Conservation (phyloP, 805 yeast species). For the Ogataea ganodermae region DNA sequence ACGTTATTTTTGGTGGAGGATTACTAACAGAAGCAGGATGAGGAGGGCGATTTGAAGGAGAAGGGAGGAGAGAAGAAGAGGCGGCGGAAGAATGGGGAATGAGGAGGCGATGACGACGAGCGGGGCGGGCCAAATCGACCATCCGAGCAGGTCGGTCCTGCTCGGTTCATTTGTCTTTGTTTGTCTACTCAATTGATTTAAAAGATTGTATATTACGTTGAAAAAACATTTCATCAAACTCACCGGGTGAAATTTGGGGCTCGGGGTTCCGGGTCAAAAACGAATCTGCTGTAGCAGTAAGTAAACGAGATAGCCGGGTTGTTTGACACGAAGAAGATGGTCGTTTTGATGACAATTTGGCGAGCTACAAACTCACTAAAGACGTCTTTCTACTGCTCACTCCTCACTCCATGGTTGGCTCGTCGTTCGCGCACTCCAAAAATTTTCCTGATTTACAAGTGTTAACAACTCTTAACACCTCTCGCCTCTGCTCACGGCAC, state of each 20-base stretch:
- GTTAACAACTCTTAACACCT: slow-evolving; percentile 3
- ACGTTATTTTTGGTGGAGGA: not conserved
- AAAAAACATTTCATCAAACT: too few relatives aligned
- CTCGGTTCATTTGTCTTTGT: too few relatives aligned
- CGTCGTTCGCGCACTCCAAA: too few relatives aligned
- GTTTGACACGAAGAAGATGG: too few relatives aligned
- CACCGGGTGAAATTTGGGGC: too few relatives aligned
- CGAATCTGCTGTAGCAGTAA: too few relatives aligned
- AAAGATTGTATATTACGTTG: too few relatives aligned
- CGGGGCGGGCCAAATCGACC: slow-evolving; percentile 1
- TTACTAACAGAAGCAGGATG: slow-evolving; percentile 3
- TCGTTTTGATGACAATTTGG: not conserved
- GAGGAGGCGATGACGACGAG: not conserved
- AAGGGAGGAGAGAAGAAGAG: slow-evolving; percentile 3
- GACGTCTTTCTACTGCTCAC: not conserved
- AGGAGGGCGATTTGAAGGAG: slow-evolving; percentile 3
- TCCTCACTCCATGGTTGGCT: not conserved
- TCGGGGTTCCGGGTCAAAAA: too few relatives aligned
- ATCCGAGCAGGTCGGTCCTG: too few relatives aligned
- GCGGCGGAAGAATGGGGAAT: slow-evolving; percentile 3
- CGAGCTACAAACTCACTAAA: not conserved
- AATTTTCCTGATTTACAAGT: not conserved
- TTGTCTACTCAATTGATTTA: too few relatives aligned
- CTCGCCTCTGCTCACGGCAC: too few relatives aligned
- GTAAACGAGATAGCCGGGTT: too few relatives aligned